Percentiles rank a stretch among this genome's conserved stretches.
Evolutionary conservation across 1,139 yeast genomes (phyloP).

Genomic region (Suhomyces coccinellae): DNA sequence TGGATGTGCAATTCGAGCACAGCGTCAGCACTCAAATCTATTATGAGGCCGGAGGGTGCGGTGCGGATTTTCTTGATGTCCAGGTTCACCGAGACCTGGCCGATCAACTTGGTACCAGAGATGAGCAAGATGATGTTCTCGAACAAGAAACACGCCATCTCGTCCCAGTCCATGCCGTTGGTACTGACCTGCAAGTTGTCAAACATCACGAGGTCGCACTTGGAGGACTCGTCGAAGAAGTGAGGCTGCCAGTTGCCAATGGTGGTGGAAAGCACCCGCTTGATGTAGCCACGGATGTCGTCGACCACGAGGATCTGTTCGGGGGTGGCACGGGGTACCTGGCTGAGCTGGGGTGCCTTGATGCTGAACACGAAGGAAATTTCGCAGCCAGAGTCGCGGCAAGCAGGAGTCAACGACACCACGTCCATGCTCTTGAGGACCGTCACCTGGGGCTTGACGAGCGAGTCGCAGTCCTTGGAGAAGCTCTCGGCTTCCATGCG

Average conservation of each 20-base stretch:
- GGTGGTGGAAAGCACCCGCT: conserved; percentile 5
- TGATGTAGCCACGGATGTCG: conserved; percentile 3
- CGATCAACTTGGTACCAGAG: conserved; percentile 35
- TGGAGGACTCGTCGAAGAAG: conserved; percentile 16
- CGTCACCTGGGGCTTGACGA: conserved; percentile 1
- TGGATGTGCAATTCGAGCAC: conserved; percentile 49
- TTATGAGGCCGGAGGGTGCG: conserved; percentile 27
- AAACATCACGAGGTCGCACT: conserved; percentile 35
- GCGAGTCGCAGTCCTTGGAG: background rate
- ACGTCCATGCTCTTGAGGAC: conserved; percentile 1
- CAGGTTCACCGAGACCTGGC: conserved; percentile 31
- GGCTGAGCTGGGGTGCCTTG: conserved; percentile 27
- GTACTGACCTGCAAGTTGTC: conserved; percentile 45
- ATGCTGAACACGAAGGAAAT: conserved; percentile 27
- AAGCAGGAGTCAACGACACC: background rate
- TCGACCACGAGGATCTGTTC: conserved; percentile 1
- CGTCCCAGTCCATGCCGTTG: conserved; percentile 39
- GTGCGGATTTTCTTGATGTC: conserved; percentile 37
- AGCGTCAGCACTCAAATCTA: conserved; percentile 41
- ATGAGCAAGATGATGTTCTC: conserved; percentile 40
- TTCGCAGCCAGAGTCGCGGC: conserved; percentile 10
- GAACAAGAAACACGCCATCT: conserved; percentile 40
- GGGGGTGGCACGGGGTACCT: background rate
- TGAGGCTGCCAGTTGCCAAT: conserved; percentile 12
- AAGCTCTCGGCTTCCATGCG: no score